phyloP scores from a whole-genome alignment of 2,329 filamentous ascomycete species.

The Cladophialophora bantiana region DNA sequence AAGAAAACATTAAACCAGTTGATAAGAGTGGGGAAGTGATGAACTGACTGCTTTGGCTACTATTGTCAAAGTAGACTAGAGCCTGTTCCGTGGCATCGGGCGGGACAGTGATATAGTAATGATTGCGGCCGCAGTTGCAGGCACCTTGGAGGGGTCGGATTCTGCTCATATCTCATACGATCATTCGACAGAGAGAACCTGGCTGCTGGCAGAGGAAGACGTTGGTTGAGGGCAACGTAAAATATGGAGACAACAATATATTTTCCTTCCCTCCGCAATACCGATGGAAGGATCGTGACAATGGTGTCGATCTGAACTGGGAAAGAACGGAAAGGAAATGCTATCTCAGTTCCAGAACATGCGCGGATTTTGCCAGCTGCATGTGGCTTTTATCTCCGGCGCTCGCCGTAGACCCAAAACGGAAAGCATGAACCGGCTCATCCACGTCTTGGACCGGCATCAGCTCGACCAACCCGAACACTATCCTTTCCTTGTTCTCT shows the following conservation, averaged over 20 bases:
- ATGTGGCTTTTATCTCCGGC: background rate
- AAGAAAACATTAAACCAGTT: background rate
- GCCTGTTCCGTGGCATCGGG: slow-evolving; percentile 62
- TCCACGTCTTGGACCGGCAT: background rate
- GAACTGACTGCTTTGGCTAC: slow-evolving; percentile 72
- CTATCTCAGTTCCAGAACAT: background rate
- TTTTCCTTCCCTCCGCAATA: background rate
- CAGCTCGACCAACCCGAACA: background rate
- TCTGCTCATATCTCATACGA: slow-evolving; percentile 29
- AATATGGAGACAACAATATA: background rate
- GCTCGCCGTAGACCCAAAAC: background rate
- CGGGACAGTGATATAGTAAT: slow-evolving; percentile 78
- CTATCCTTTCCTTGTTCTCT: background rate
- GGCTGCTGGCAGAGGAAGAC: background rate
- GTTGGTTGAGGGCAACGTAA: background rate
- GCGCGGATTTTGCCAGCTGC: background rate
- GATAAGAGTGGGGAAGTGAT: background rate
- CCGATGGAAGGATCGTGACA: background rate
- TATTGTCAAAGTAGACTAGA: slow-evolving; percentile 77
- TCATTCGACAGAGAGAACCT: background rate
- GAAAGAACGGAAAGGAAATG: slow-evolving; percentile 8
- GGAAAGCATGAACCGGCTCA: background rate
- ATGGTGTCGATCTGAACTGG: background rate
- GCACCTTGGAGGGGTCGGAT: slow-evolving; percentile 67
- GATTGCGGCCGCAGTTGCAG: slow-evolving; percentile 85